Evolutionary conservation across 2,329 filamentous ascomycete genomes (phyloP), one percentile per base, ranked within the genome.

Genomic region (Microthyrium microscopicum): DNA sequence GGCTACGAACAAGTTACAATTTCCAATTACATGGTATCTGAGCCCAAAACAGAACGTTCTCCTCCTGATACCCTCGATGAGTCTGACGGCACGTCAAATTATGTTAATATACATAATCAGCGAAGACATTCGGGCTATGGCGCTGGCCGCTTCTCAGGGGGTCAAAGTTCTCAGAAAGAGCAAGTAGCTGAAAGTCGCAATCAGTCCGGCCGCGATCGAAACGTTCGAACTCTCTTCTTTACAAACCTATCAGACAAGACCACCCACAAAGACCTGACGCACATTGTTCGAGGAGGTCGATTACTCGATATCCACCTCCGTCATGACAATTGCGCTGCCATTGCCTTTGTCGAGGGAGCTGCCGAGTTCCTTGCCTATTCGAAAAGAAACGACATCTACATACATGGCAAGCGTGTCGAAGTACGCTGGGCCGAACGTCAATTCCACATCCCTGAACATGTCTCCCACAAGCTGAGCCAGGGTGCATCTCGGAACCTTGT

Each of bases 401-500:
- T 89, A 40, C 69, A 70, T 31, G 66, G 67, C 34, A 79, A 77
- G 50, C 62, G 70, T 43, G 78, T 82, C 53, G 48, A 69, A 49
- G 21, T 15, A 17, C 9, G 4, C 6, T 36, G 20, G 18, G 68
- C 64, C 33, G 69, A 81, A 22, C 68, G 70, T 9, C 80, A 85
- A 44, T 84, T 75, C 46, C 61, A 64, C 20, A 58, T 87, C 6
- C 61, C 68, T 2, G 56, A 58, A 3, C 70, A 81, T 49, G 61
- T 84, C 33, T 64, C 66, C 16, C 61, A 66, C 49, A 79, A 77
- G 47, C 65, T 85, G 35, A 53, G 54, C 25, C 59, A 53, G 30
- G 79, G 80, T 11, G 77, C 77, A 11, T 78, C 72, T 26, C 72
- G 82, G 39, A 89, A 87, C 44, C 52, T 91, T 24, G 56, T 85